A percentile compares a stretch with the other conserved stretches of the same genome.
These are phyloP conservation scores for Fusarium fujikuroi DNA, from an alignment of 2,329 filamentous ascomycete species.

Conservation along the genomic window DNA sequence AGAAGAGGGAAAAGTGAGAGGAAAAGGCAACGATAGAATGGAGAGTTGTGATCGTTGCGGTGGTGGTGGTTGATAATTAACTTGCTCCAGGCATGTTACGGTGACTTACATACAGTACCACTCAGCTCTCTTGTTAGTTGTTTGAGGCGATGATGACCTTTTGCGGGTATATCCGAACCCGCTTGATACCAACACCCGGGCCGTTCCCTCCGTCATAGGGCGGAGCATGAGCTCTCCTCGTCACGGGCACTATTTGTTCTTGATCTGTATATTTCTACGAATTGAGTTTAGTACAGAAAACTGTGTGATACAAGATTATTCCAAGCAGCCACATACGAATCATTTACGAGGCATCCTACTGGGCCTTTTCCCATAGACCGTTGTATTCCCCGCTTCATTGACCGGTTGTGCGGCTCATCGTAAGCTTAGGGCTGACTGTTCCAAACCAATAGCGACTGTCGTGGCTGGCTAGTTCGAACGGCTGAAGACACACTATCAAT, in stretches of 20 bases:
- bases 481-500: background rate
- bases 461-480: background rate
- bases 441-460: background rate
- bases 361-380: background rate
- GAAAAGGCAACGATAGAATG: accelerated
- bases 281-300: background rate
- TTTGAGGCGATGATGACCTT: background rate
- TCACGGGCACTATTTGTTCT: background rate
- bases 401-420: background rate
- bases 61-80: background rate
- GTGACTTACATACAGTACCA: background rate
- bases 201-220: background rate
- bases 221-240: background rate
- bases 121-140: background rate
- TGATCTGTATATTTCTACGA: background rate
- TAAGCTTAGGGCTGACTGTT: background rate
- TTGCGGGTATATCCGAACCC: background rate
- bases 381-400: background rate
- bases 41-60: accelerated
- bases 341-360: background rate
- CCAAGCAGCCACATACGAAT: background rate
- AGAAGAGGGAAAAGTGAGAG: no score
- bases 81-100: background rate
- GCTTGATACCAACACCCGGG: background rate
- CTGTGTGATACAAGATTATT: background rate